Evolutionary conservation across 176 grass and related monocot genomes (phyloP), one percentile per base, ranked within the genome.

Genomic region (Pharus latifolius): DNA sequence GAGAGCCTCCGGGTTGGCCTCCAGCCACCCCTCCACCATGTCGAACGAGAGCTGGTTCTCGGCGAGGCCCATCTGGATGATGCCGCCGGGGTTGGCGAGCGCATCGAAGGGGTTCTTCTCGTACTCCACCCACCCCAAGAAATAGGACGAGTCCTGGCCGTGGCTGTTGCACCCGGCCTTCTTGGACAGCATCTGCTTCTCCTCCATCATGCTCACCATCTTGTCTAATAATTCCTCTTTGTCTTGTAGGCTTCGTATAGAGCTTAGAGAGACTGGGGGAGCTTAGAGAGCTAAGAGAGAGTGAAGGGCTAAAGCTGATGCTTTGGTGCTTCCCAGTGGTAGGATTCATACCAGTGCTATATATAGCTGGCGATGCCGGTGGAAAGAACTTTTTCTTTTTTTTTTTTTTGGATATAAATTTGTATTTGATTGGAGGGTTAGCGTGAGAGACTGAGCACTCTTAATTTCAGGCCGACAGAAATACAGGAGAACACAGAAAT

Each of bases 21-120:
- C 67, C 44, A 98, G 87, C 94, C 94, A 98, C 5, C 63, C 63
- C 72, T 98, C 89, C 51, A 98, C 49, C n/a, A 93, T 11, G 70
- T 98, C 86, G 53, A 98, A 93, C n/a, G 83, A 98, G 0, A 98
- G 81, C 94, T 98, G 94, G 73, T 98, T 98, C 82, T 98, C 94
- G 35, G 89, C 94, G 53, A 98, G 94, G 16, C 94, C 94, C 94
- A 98, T 92, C 77, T 98, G 94, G 62, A 98, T 98, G 74, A 98
- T 98, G 70, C 94, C 94, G 71, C 0, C 2, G 28, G 89, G 81
- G 68, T 98, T 98, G 43, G 75, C 43, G 40, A 63, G 68, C 34
- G 81, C 47, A 43, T 98, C 50, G 34, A 72, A 98, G 11, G 94
- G 87, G 84, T 98, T 88, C 58, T 83, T 90, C 75, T 98, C 89